Evolutionary conservation across 2,329 filamentous ascomycete genomes (phyloP).

Genomic region (Pyrenophora graminea): DNA sequence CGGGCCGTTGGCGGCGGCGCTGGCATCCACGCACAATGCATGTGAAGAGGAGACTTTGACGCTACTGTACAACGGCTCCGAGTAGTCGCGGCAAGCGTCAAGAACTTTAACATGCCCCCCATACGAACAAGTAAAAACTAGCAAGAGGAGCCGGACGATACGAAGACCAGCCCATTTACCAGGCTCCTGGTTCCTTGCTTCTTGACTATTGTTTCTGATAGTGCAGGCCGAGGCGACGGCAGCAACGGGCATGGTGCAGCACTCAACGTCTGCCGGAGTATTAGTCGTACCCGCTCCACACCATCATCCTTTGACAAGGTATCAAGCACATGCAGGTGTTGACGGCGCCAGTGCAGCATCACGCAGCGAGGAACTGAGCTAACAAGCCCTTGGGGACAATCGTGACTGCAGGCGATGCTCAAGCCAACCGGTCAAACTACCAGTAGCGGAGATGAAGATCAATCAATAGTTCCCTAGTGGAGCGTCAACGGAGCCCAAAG

Average conservation of each 20-base stretch:
- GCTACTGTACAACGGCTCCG: not conserved
- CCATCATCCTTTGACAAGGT: slow-evolving; percentile 3
- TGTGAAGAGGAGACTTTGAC: not conserved
- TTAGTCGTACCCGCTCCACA: slow-evolving; percentile 15
- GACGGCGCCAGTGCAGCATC: slow-evolving; percentile 9
- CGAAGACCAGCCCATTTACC: slow-evolving; percentile 9
- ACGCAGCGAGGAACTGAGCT: slow-evolving; percentile 11
- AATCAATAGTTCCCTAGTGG: not conserved
- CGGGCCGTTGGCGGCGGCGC: not conserved
- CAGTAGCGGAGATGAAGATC: not conserved
- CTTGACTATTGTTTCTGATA: slow-evolving; percentile 1
- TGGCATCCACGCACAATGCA: slow-evolving; percentile 1
- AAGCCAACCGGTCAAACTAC: not conserved
- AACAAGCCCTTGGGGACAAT: slow-evolving; percentile 1
- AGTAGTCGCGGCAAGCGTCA: not conserved
- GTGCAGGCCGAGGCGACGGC: slow-evolving; percentile 9
- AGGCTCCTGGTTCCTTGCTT: slow-evolving; percentile 13
- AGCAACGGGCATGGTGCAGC: slow-evolving; percentile 6
- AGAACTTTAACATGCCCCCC: too few relatives aligned
- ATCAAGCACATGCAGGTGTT: slow-evolving; percentile 12
- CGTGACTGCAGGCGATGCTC: slow-evolving; percentile 2
- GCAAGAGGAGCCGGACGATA: not conserved
- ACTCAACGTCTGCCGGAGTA: slow-evolving; percentile 15
- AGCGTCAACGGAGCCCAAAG: too few relatives aligned
- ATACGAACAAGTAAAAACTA: not conserved